Conservation (phyloP, 2,329 filamentous ascomycete species). For the Fusarium lateritium region DNA sequence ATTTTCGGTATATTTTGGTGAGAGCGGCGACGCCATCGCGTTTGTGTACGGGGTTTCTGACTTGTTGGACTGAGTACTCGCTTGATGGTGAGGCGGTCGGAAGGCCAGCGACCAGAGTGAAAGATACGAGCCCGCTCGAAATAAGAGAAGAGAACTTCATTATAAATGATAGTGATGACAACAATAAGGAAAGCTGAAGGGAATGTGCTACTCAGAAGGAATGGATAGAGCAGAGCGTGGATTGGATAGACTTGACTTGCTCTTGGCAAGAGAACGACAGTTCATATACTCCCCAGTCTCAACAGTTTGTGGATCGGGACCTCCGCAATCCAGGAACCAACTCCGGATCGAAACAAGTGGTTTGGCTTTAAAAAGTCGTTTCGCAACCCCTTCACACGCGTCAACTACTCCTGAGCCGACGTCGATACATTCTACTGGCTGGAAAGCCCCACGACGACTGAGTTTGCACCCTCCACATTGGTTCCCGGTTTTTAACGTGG, state of each 20-base stretch:
- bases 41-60: constrained; percentile 55
- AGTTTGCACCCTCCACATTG: constrained; percentile 23
- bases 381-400: constrained; percentile 15
- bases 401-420: constrained; percentile 3
- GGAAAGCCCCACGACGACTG: not conserved
- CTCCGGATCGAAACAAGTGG: not conserved
- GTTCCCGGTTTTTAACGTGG: constrained; percentile 15
- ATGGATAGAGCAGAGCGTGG: constrained; percentile 7
- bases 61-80: constrained; percentile 53
- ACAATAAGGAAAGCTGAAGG: constrained; percentile 5
- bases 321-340: constrained; percentile 20
- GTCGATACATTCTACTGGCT: not conserved
- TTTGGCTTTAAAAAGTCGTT: not conserved
- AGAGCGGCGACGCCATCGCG: constrained; percentile 55
- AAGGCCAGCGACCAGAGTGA: constrained; percentile 23
- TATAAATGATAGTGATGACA: constrained; percentile 27
- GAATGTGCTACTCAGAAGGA: constrained; percentile 7
- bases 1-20: constrained; percentile 56
- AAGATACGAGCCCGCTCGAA: constrained; percentile 29
- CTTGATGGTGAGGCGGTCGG: constrained; percentile 6
- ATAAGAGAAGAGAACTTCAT: constrained; percentile 32
- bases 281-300: constrained; percentile 20
- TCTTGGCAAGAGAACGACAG: not conserved
- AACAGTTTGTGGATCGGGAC: constrained; percentile 9
- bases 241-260: not conserved